Base-by-base conservation (phyloP, 2,329 filamentous ascomycete species). In the Exophiala aquamarina region DNA sequence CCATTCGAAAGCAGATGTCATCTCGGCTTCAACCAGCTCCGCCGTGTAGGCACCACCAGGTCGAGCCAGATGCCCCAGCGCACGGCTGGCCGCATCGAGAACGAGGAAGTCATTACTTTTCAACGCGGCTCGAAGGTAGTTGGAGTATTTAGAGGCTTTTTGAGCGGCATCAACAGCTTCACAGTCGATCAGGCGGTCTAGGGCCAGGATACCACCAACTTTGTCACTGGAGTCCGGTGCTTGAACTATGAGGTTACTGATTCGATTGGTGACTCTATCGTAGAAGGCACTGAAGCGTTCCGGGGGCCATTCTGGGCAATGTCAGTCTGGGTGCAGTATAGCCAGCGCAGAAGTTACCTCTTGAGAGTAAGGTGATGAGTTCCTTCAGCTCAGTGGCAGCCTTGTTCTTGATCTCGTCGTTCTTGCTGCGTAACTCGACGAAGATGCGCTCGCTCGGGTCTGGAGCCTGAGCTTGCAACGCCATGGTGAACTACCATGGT, bases 1-100 rank as follows among this genome's bases (percentile, higher is more conserved):
- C 88, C 91, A 97, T 71, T 98, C 93, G 44, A 98, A 77, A 2
- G 94, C 91, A 14, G 90, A 93, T 67, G 96, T 94, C 52, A 97
- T 91, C 69, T 98, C 92, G 44, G 90, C 92, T 64, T 98, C 93
- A 47, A 98, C 93, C 44, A 98, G 76, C 68, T 97, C 92, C 6
- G 92, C 94, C 35, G 95, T 95, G 55, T 97, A 77, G 23, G 93
- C 91, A 50, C 93, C 93, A 53, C 93, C 93, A 0, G 93, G 93
- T 58, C 89, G 85, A 52, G 92, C 95, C 50, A 98, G 79, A 64
- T 91, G 88, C 36, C 93, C 93, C 20, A 98, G 77, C 3, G 92
- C 91, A 57, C 87, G 83, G 33, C 93, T 91, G 3, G 94, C 93
- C 10, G 88, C 84, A 47, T 94, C 83, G 85, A 98, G 92, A 17